Base-by-base conservation (phyloP, 768 basidiomycete genomes). In the Boletus rubescentipes region DNA sequence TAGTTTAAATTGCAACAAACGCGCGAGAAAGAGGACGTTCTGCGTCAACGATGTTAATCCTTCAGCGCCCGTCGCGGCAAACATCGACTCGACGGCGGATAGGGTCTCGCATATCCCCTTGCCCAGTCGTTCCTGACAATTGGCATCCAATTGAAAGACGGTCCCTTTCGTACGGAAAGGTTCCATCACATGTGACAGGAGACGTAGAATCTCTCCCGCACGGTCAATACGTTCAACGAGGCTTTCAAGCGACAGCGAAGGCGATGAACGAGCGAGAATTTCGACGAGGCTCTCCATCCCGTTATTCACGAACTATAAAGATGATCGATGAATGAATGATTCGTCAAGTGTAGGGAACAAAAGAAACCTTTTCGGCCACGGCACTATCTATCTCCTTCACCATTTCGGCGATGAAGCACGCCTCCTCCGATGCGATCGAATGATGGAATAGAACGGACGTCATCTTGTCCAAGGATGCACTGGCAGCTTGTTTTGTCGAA, bases 341-440 rank as follows among this genome's bases (percentile, higher is more conserved):
- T 43, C 12, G 31, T 40, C 41, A 21, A 35, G 36, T 10, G 2
- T 8, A 43, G 21, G 0, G 18, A 51, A 20, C 2, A 26, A 30
- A 20, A 30, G 3, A 5, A 49, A 88, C 89, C 81, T 88, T 91
- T 48, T 78, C 78, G 5, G 84, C 86, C 31, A 93, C 83, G 0
- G 76, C 72, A 40, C 73, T 77, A 42, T 86, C 85, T 9, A 86
- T 85, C 29, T 86, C 87, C 59, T 80, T 79, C 18, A 86, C 79
- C 80, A 92, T 87, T 65, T 90, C 87, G n/a, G 87, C 87, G 6
- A 92, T 84, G 60, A 91, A 89, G 57, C 85, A 87, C 0, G 89
- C 89, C 68, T 92, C 87, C 59, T 92, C 89, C 0, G 84, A 80
- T 15, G 85, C 83, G 69, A 90, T 85, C 9, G 83, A 84, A 54